Conservation (phyloP, 106 monocot species). For the Allium cepa region DNA sequence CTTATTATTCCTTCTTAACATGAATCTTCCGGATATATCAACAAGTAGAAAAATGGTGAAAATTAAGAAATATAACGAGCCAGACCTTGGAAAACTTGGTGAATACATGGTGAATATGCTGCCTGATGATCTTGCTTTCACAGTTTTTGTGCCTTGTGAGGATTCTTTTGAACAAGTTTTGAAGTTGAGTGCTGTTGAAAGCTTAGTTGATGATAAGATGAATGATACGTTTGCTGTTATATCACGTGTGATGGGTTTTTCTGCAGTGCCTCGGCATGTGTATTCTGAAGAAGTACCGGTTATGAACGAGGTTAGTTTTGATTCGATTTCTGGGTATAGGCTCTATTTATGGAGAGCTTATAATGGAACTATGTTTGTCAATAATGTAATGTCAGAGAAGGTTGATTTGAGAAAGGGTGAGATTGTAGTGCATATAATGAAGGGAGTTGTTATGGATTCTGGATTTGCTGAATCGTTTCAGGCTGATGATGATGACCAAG, state of each 20-base stretch:
- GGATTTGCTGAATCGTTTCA: conserved; percentile 65
- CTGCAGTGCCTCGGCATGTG: conserved; percentile 44
- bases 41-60: background rate
- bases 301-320: conserved; percentile 19
- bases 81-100: conserved; percentile 35
- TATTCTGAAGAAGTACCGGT: conserved; percentile 21
- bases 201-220: conserved; percentile 14
- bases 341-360: conserved; percentile 28
- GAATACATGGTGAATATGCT: conserved; percentile 65
- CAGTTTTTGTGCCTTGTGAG: conserved; percentile 53
- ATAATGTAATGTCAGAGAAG: conserved; percentile 41
- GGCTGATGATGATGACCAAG: conserved; percentile 24
- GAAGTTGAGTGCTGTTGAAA: conserved; percentile 24
- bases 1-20: conserved; percentile 25
- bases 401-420: conserved; percentile 41
- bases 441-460: conserved; percentile 81
- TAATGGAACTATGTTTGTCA: conserved; percentile 40
- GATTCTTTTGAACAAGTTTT: conserved; percentile 38
- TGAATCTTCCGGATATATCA: conserved; percentile 34
- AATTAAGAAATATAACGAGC: background rate
- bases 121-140: conserved; percentile 75
- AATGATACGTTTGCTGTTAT: conserved; percentile 65
- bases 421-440: conserved; percentile 63
- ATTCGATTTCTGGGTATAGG: conserved; percentile 73
- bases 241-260: conserved; percentile 67